phyloP scores from a whole-genome alignment of 1,139 yeast species.

The Hemisphaericaspora lyxosophila region DNA sequence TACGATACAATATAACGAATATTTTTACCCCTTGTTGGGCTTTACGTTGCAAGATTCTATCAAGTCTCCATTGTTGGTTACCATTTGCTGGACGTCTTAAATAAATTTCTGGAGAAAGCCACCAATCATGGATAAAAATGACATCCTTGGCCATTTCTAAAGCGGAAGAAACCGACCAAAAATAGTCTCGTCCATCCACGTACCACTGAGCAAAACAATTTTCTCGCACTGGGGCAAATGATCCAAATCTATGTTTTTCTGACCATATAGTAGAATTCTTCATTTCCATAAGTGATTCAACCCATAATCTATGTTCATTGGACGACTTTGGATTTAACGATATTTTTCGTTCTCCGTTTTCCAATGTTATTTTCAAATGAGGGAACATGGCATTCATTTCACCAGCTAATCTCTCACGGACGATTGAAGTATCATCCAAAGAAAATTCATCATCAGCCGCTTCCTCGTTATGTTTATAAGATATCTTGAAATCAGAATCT shows the following conservation, averaged over 20 bases:
- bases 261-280: constrained; percentile 70
- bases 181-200: constrained; percentile 94
- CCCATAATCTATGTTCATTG: constrained; percentile 73
- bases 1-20: constrained; percentile 90
- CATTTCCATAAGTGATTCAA: constrained; percentile 71
- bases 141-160: constrained; percentile 92
- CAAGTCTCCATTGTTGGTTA: constrained; percentile 91
- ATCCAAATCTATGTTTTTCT: constrained; percentile 69
- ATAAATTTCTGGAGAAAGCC: constrained; percentile 93
- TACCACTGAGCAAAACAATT: constrained; percentile 94
- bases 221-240: constrained; percentile 89
- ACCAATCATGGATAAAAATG: constrained; percentile 96
- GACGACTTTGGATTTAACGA: constrained; percentile 73
- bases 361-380: constrained; percentile 61
- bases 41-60: constrained; percentile 80
- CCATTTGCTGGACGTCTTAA: constrained; percentile 93
- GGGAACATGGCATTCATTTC: constrained; percentile 32
- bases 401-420: constrained; percentile 26
- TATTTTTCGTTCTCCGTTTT: constrained; percentile 76
- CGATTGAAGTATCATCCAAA: constrained; percentile 41
- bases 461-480: constrained; percentile 41
- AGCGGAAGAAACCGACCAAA: constrained; percentile 95
- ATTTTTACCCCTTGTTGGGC: constrained; percentile 93
- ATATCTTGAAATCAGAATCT: constrained; percentile 65
- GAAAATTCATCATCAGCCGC: constrained; percentile 35